Evolutionary conservation across 306 rosid species (phyloP).

Genomic region (Pterocarpus macrocarpus): DNA sequence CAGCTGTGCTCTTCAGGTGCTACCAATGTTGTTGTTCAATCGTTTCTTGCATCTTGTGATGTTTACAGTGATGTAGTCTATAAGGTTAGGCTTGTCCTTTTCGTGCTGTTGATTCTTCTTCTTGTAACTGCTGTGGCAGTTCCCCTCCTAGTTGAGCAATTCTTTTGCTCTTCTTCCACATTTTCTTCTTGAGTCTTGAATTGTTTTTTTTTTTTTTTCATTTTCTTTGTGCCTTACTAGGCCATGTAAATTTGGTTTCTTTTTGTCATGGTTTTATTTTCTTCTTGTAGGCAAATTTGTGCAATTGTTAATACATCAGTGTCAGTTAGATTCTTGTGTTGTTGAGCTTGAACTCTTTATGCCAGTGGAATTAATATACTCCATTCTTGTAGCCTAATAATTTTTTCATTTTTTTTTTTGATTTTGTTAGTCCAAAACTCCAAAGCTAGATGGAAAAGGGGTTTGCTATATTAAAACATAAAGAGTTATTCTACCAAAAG

Average conservation of each 20-base stretch:
- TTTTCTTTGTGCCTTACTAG: not conserved
- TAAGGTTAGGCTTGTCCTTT: conserved; percentile 26
- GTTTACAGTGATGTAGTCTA: conserved; percentile 44
- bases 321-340: not conserved
- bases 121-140: conserved; percentile 33
- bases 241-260: not conserved
- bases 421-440: no score
- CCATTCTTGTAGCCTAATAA: no score
- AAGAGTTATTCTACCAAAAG: no score
- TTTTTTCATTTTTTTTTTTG: no score
- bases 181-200: conserved; percentile 7
- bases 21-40: not conserved
- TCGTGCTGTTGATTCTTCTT: conserved; percentile 28
- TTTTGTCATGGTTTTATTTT: not conserved
- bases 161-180: conserved; percentile 33
- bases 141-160: conserved; percentile 38
- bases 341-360: no score
- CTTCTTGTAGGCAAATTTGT: not conserved
- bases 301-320: not conserved
- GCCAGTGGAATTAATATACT: not conserved
- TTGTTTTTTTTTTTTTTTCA: not conserved
- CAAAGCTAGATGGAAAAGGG: no score
- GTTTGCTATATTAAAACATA: no score
- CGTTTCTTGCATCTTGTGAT: conserved; percentile 33
- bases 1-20: conserved; percentile 36